Evolutionary conservation across 2,329 filamentous ascomycete species (phyloP).

Genomic region (Clonostachys chloroleuca): DNA sequence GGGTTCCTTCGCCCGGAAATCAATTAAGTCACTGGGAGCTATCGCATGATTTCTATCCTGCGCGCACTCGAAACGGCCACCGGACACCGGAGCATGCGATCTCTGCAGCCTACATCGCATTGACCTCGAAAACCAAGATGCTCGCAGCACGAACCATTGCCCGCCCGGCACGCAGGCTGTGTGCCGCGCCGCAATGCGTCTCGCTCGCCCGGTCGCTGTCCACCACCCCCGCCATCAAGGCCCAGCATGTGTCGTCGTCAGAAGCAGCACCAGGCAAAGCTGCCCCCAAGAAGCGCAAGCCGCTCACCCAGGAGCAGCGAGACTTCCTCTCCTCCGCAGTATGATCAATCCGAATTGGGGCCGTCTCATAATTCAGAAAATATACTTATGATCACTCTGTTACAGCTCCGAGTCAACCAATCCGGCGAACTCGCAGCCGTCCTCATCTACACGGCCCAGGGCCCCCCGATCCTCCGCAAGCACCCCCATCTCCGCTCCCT

Average conservation of each 20-base stretch:
- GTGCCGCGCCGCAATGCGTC: neutral
- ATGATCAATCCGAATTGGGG: slow-evolving; percentile 15
- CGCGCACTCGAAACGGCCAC: too few relatives aligned
- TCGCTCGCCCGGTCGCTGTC: slow-evolving; percentile 7
- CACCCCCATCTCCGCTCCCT: slow-evolving; percentile 85
- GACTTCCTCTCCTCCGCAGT: slow-evolving; percentile 73
- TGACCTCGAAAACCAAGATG: neutral
- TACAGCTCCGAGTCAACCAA: slow-evolving; percentile 86
- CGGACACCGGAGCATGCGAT: too few relatives aligned
- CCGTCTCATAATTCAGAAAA: neutral
- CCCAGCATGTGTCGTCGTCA: neutral
- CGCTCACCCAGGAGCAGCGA: slow-evolving; percentile 65
- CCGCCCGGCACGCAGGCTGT: neutral
- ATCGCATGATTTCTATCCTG: too few relatives aligned
- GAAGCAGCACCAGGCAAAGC: slow-evolving; percentile 11
- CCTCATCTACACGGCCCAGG: slow-evolving; percentile 89
- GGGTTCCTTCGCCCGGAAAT: too few relatives aligned
- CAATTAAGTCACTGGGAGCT: too few relatives aligned
- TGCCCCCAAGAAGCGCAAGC: slow-evolving; percentile 40
- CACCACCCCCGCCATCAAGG: slow-evolving; percentile 9
- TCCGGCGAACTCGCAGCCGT: slow-evolving; percentile 96
- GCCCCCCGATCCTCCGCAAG: slow-evolving; percentile 69
- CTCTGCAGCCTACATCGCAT: too few relatives aligned
- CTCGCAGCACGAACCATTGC: neutral
- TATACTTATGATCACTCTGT: slow-evolving; percentile 1